A percentile compares a stretch with the other conserved stretches of the same genome.
Conservation (phyloP, 129 eudicot species). For the Kitagawia praeruptora region DNA sequence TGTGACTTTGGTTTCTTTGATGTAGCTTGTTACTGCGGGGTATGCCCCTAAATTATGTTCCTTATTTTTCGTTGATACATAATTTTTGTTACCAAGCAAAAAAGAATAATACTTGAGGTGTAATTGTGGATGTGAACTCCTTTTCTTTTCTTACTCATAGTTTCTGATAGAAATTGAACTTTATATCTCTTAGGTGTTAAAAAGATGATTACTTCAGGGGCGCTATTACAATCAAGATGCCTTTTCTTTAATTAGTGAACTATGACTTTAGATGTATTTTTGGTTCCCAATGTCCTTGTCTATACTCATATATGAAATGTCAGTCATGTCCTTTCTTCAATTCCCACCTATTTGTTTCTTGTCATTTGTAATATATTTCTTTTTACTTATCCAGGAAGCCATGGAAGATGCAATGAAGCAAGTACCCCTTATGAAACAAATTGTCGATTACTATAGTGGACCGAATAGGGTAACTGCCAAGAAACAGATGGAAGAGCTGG, state of each 20-base stretch:
- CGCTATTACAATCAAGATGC: background rate
- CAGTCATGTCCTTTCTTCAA: background rate
- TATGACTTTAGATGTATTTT: background rate
- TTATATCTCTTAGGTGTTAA: background rate
- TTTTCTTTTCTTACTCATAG: background rate
- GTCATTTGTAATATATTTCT: background rate
- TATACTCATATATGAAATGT: background rate
- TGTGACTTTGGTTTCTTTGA: too few relatives aligned
- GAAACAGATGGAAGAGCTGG: conserved; percentile 68
- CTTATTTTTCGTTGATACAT: too few relatives aligned
- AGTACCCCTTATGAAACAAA: conserved; percentile 67
- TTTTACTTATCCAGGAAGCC: conserved; percentile 38
- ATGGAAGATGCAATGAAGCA: conserved; percentile 59
- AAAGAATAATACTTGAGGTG: background rate
- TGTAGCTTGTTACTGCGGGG: too few relatives aligned
- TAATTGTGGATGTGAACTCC: background rate
- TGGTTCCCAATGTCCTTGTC: background rate
- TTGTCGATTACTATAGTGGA: conserved; percentile 77
- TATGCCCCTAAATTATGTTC: too few relatives aligned
- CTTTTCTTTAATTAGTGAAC: background rate
- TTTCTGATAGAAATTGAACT: background rate
- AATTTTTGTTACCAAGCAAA: too few relatives aligned
- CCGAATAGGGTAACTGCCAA: conserved; percentile 80
- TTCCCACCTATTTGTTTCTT: background rate
- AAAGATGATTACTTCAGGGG: background rate